A percentile compares a stretch with the other conserved stretches of the same genome.
Conservation (phyloP, 108 stramenopile genomes). For the Halocafeteria seosinensis region DNA sequence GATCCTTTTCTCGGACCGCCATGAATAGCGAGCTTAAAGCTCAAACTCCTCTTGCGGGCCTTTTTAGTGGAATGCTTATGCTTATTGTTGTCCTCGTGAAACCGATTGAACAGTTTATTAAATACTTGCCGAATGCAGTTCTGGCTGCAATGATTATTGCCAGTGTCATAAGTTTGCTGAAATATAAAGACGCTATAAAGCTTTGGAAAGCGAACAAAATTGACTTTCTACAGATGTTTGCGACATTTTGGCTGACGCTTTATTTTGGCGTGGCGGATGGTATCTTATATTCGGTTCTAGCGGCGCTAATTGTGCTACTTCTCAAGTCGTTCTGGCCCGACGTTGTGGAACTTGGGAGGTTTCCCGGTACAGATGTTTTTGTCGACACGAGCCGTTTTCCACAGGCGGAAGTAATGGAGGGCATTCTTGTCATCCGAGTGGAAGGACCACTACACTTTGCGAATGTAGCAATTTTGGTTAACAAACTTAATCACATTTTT, state of each 20-base stretch:
- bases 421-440: conserved; percentile 40
- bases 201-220: conserved; percentile 41
- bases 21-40: conserved; percentile 53
- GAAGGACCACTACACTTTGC: conserved; percentile 51
- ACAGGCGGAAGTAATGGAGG: conserved; percentile 35
- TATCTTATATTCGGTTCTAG: conserved; percentile 36
- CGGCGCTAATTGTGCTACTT: conserved; percentile 42
- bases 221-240: conserved; percentile 43
- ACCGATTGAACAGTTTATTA: conserved; percentile 56
- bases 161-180: conserved; percentile 36
- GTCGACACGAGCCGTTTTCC: conserved; percentile 42
- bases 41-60: conserved; percentile 41
- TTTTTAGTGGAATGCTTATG: conserved; percentile 49
- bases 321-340: neutral
- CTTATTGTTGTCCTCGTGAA: conserved; percentile 46
- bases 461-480: conserved; percentile 22
- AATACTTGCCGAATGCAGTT: conserved; percentile 41
- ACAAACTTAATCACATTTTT: no score
- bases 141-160: conserved; percentile 54
- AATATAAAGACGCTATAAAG: conserved; percentile 38
- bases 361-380: conserved; percentile 45
- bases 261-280: conserved; percentile 49
- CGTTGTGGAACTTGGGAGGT: conserved; percentile 26
- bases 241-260: conserved; percentile 39
- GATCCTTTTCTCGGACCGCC: conserved; percentile 51